Base-by-base conservation (phyloP, 441 rosid species). In the Flueggea neowawraea region DNA sequence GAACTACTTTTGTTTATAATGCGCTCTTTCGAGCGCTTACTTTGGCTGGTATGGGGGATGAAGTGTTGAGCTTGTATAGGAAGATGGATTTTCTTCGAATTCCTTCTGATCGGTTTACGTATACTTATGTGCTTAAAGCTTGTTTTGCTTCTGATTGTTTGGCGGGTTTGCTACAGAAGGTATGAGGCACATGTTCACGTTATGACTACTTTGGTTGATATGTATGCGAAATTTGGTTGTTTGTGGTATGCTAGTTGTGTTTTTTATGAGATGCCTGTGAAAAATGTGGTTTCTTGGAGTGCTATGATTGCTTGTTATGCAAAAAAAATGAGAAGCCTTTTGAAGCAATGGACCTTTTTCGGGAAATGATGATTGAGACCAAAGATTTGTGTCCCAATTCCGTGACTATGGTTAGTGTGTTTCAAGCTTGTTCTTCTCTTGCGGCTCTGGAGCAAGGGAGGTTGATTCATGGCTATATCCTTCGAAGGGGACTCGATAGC, bases 191-290 rank as follows among this genome's bases (percentile, higher is more conserved):
- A 72, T 79, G 92, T 90, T 58, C 88, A 90, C 73, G 73, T 85
- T 54, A 84, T 85, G 96, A 93, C 98, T 53, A 93, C 97, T 69
- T 79, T 93, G 88, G 58, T 90, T 50, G 96, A 93, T 62, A 78
- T 88, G 86, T 93, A 93, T 76, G 87, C 97, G 6, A 77, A 86
- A 69, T 88, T 81, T 57, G 95, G 95, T 31, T 85, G 80, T 56
- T 88, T 85, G 58, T 63, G 64, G 2, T 77, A 75, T 47, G 95
- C 96, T 0, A 70, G 85, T 70, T 47, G 33, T 62, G 67, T 81
- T 57, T 84, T 81, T 55, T 58, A 66, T 53, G 66, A 36, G 58
- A 81, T 77, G 81, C 77, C 81, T 2, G 54, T 48, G 33, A 84
- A 70, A 67, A 84, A 75, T 58, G 64, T 75, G 0, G 77, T 79